Conservation (phyloP, 805 yeast species). For the Barnettozyma sucrosica region DNA sequence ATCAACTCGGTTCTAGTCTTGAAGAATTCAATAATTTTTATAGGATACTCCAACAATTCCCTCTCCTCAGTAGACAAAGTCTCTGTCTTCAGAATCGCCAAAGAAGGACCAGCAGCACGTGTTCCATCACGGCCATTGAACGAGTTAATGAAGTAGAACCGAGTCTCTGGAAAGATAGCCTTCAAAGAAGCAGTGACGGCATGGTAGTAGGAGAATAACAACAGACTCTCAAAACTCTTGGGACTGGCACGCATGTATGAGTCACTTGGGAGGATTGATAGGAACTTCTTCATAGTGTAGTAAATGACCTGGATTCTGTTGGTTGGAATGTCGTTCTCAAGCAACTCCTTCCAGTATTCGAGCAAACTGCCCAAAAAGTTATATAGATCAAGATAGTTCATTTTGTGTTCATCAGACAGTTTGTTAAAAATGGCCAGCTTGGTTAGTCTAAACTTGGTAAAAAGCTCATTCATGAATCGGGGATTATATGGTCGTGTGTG, state of each 20-base stretch:
- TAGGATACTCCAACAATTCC: conserved; percentile 23
- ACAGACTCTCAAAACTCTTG: conserved; percentile 14
- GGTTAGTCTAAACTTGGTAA: conserved; percentile 17
- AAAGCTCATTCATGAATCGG: conserved; percentile 25
- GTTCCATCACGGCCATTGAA: conserved; percentile 33
- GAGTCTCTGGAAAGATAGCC: conserved; percentile 32
- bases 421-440: conserved; percentile 16
- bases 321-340: conserved; percentile 7
- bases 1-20: conserved; percentile 21
- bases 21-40: conserved; percentile 27
- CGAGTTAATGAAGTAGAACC: conserved; percentile 31
- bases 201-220: conserved; percentile 29
- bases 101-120: conserved; percentile 19
- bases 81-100: conserved; percentile 7
- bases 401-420: conserved; percentile 9
- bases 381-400: conserved; percentile 16
- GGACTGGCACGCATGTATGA: conserved; percentile 5
- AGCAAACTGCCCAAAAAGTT: conserved; percentile 10
- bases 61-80: conserved; percentile 11
- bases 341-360: conserved; percentile 15
- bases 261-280: conserved; percentile 20
- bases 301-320: conserved; percentile 23
- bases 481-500: conserved; percentile 29
- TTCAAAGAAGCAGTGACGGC: conserved; percentile 29
- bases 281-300: conserved; percentile 22